Evolutionary conservation across 768 basidiomycete genomes (phyloP).

Genomic region (Polyporus arcularius): DNA sequence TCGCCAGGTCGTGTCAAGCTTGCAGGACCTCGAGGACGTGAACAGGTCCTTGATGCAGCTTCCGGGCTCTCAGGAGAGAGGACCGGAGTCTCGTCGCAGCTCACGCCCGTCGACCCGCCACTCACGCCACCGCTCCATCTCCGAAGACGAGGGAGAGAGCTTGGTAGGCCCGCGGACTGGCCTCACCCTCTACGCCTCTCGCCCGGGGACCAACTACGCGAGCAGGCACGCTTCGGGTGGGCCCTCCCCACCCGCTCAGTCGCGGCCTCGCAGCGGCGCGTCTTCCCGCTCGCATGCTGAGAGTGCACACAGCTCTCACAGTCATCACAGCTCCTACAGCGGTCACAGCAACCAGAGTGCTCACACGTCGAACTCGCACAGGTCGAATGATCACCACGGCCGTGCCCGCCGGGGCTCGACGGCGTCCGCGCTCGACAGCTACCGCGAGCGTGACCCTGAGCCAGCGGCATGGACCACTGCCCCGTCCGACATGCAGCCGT

Average conservation of each 20-base stretch:
- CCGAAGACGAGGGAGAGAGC: constrained; percentile 1
- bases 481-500: neutral
- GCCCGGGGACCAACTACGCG: constrained; percentile 4
- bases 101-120: constrained; percentile 11
- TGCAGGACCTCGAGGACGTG: constrained; percentile 18
- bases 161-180: constrained; percentile 18
- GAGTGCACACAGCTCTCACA: constrained; percentile 6
- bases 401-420: constrained; percentile 10
- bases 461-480: constrained; percentile 4
- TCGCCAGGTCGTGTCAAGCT: constrained; percentile 17
- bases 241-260: neutral
- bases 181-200: constrained; percentile 18
- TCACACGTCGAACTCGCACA: neutral
- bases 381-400: neutral
- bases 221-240: neutral
- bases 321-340: neutral
- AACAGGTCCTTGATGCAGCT: constrained; percentile 14
- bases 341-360: neutral
- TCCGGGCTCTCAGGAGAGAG: neutral
- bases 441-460: neutral
- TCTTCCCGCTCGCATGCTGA: constrained; percentile 12
- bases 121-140: constrained; percentile 10
- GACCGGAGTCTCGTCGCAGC: constrained; percentile 1
- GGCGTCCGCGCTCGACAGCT: neutral
- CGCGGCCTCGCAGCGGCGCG: constrained; percentile 4